Base-by-base conservation (phyloP, 2,329 filamentous ascomycete genomes). In the Sarocladium kiliense region DNA sequence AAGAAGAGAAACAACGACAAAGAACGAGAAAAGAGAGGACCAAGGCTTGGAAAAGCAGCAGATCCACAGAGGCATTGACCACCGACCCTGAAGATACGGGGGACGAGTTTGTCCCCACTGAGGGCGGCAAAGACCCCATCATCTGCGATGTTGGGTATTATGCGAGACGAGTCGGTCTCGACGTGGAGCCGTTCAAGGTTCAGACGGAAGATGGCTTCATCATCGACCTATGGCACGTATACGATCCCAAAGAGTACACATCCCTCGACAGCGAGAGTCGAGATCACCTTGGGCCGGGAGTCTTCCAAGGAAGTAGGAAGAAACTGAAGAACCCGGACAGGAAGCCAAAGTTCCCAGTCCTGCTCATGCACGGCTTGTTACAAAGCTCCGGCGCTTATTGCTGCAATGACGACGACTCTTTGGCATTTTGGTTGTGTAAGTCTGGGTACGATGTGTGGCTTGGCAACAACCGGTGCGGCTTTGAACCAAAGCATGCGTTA, bases 141-240 rank as follows among this genome's bases (percentile, higher is more conserved):
- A 71, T 89, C 7, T 90, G 88, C 64, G 88, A 97, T 63, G 82
- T 92, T 19, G 80, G 80, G 2, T 94, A 97, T 66, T 97, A 97
- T 66, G 92, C 93, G 1, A 80, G 89, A 19, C 79, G 92, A 12
- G 91, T 96, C 14, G 93, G 93, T 0, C 78, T 97, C 1, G 91
- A 97, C 58, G 82, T 91, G 23, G 92, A 97, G 65, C 81, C 81
- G 10, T 89, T 91, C 63, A 78, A 89, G 51, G 91, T 97, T 0
- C 87, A 96, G 68, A 97, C 93, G 0, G 92, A 97, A 67, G 93
- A 97, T 64, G 92, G 92, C 1, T 97, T 96, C 66, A 83, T 97
- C 45, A 88, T 97, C 58, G 84, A 88, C 21, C 77, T 97, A 1
- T 96, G 89, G 86, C 93, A 97, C 68, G 78, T 97, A 25, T 96